Conservation (phyloP, 176 grass and related monocot species). For the Stipa capillata region DNA sequence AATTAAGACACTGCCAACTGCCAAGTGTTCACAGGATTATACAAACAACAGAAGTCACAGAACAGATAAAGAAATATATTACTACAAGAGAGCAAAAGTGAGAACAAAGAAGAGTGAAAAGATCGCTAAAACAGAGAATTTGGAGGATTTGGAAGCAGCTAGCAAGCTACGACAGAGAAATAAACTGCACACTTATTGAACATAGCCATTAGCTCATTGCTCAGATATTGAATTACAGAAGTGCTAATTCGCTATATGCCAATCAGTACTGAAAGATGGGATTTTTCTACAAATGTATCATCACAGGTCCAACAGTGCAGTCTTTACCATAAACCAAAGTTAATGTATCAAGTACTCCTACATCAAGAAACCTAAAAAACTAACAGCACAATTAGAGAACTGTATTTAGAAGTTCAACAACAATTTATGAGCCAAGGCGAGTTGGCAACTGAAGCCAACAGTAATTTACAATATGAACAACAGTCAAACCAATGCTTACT, state of each 20-base stretch:
- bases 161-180: not conserved
- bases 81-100: not conserved
- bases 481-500: not conserved
- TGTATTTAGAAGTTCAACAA: not conserved
- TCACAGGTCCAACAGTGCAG: not conserved
- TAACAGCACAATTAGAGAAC: not conserved
- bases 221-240: not conserved
- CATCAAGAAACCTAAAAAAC: not conserved
- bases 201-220: not conserved
- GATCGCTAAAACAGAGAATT: not conserved
- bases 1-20: not conserved
- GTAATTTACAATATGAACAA: not conserved
- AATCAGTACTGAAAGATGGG: slow-evolving; percentile 10
- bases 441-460: not conserved
- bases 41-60: not conserved
- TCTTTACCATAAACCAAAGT: not conserved
- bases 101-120: not conserved
- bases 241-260: not conserved
- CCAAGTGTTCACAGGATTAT: not conserved
- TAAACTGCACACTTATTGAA: not conserved
- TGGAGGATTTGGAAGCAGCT: not conserved
- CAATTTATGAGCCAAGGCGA: not conserved
- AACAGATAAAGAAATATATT: not conserved
- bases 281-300: not conserved
- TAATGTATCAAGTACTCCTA: not conserved